These are phyloP conservation scores for Yamadazyma kitorensis DNA, from an alignment of 805 yeast species.

Conservation along the genomic window DNA sequence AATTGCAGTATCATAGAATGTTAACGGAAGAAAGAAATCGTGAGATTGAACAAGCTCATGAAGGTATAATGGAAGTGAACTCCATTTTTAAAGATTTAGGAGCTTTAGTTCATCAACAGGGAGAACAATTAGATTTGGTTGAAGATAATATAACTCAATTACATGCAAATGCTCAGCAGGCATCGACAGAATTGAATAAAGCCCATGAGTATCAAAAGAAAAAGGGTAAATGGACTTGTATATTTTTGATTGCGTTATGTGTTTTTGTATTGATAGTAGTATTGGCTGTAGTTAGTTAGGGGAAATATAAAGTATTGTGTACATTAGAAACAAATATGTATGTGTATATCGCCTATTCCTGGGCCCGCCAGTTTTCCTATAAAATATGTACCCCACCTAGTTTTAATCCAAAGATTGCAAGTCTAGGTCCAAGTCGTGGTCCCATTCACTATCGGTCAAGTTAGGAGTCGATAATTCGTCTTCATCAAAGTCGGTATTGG, in stretches of 20 bases:
- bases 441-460: slow-evolving; percentile 11
- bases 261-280: slow-evolving; percentile 58
- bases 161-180: slow-evolving; percentile 63
- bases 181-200: slow-evolving; percentile 63
- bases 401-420: slow-evolving; percentile 9
- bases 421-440: slow-evolving; percentile 9
- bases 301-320: too few relatives aligned
- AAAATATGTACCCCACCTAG: too few relatives aligned
- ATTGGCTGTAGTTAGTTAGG: slow-evolving; percentile 50
- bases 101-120: slow-evolving; percentile 77
- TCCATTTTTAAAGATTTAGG: slow-evolving; percentile 81
- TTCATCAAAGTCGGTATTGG: slow-evolving; percentile 1
- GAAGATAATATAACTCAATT: slow-evolving; percentile 73
- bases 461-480: slow-evolving; percentile 8
- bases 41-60: slow-evolving; percentile 68
- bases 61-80: slow-evolving; percentile 82
- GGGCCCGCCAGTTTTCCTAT: too few relatives aligned
- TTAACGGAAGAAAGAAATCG: slow-evolving; percentile 70
- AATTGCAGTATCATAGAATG: slow-evolving; percentile 60
- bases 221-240: slow-evolving; percentile 72
- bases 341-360: too few relatives aligned
- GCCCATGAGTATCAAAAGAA: slow-evolving; percentile 75
- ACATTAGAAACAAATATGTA: too few relatives aligned
- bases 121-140: slow-evolving; percentile 76
- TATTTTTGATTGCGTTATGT: slow-evolving; percentile 55